Evolutionary conservation across 768 basidiomycete species (phyloP), one percentile per base, ranked within the genome.

Genomic region (Suillus clintonianus): DNA sequence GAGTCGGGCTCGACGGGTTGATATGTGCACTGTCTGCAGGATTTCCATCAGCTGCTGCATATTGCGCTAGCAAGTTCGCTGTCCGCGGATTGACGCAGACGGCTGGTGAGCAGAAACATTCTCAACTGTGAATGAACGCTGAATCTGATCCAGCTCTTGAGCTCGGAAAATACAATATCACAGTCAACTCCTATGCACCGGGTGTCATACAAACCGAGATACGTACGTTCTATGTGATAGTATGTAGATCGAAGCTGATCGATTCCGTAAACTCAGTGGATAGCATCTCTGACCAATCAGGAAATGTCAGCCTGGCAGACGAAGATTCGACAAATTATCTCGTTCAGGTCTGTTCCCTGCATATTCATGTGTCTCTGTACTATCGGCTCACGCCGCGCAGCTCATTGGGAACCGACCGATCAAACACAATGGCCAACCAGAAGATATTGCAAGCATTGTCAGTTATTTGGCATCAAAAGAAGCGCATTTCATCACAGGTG

Each of bases 151-250:
- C 45, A 82, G 80, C 81, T 0, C 43, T 68, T 22, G 80, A 82
- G 65, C 68, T 81, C 4, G 80, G 72, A 9, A 65, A 64, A 32
- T 65, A 81, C 61, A 69, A 69, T 7, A 83, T 82, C 41, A 81
- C 78, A 1, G 80, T 81, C 19, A 83, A 83, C 42, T 76, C 79
- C 2, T 81, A 81, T 57, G 80, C 48, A 2, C 71, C 60, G 4
- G 67, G 67, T 8, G 68, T 54, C 19, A 65, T 62, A 34, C 41
- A 61, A 22, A 67, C 53, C 10, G 51, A 51, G 13, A 63, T 60
- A 37, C 32, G 66, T 63, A 43, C 14, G 73, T 67, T 10, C 11
- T 15, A 14, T 48, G 60, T 59, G 1, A n/a, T 34, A 11, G 9
- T n/a, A 32, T 13, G 5, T n/a, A 13, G 10, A 3, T 53, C 3